These are phyloP conservation scores for Smallanthus sonchifolius DNA, from an alignment of 129 eudicot species.

Conservation along the genomic window DNA sequence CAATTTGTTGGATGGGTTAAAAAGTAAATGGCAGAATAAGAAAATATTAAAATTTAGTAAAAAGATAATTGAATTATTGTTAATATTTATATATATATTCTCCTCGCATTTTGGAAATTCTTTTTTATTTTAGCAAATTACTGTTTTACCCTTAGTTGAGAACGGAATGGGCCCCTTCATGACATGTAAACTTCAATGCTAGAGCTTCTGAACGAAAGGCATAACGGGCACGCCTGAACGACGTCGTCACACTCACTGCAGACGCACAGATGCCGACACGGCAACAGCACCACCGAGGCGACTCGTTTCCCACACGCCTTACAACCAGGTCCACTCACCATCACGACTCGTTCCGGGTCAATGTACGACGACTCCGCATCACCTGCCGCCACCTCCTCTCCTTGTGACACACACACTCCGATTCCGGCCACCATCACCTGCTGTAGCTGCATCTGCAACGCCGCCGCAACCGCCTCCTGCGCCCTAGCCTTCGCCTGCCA, in stretches of 20 bases:
- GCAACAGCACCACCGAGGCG: conserved; percentile 71
- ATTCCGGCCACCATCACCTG: conserved; percentile 43
- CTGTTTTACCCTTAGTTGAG: conserved; percentile 20
- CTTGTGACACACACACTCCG: conserved; percentile 21
- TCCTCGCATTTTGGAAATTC: conserved; percentile 13
- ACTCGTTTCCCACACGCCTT: conserved; percentile 58
- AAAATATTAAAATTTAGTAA: conserved; percentile 1
- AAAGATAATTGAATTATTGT: conserved; percentile 11
- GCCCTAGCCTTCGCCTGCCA: conserved; percentile 61
- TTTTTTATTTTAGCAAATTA: not conserved
- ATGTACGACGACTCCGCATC: conserved; percentile 61
- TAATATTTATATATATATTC: not conserved
- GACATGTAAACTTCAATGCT: conserved; percentile 60
- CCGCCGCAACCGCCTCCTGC: conserved; percentile 53
- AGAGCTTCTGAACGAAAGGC: conserved; percentile 53
- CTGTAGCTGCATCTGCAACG: conserved; percentile 56
- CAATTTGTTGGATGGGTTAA: conserved; percentile 25
- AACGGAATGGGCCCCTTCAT: not conserved
- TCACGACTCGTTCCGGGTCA: conserved; percentile 63
- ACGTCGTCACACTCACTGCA: conserved; percentile 65
- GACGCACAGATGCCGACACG: conserved; percentile 73
- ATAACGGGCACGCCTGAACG: conserved; percentile 61
- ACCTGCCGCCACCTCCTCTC: conserved; percentile 27
- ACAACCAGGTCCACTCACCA: conserved; percentile 54
- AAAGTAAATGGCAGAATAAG: not conserved